A percentile compares a stretch with the other conserved stretches of the same genome.
Evolutionary conservation across 2,329 filamentous ascomycete species (phyloP).

Genomic region (Parafenestella ontariensis): DNA sequence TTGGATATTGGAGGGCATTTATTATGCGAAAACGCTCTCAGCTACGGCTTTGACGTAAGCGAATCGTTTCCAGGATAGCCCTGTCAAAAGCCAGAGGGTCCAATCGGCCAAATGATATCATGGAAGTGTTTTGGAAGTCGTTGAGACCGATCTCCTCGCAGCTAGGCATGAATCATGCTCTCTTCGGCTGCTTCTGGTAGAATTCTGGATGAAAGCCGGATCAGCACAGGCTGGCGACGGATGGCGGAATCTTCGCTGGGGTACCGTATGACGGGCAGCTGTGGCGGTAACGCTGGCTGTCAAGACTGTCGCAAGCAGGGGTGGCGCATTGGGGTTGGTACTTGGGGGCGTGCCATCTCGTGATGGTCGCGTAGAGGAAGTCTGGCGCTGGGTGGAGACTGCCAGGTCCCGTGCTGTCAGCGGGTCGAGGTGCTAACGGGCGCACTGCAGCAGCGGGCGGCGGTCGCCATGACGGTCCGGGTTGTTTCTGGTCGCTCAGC

Average conservation of each 20-base stretch:
- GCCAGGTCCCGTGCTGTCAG: slow-evolving; percentile 36
- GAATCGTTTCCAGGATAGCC: slow-evolving; percentile 34
- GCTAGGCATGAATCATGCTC: slow-evolving; percentile 36
- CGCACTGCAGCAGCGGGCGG: slow-evolving; percentile 29
- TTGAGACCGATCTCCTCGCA: slow-evolving; percentile 23
- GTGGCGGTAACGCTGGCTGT: slow-evolving; percentile 34
- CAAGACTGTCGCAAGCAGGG: slow-evolving; percentile 25
- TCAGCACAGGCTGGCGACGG: slow-evolving; percentile 35
- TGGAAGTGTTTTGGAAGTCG: slow-evolving; percentile 35
- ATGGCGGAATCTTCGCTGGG: slow-evolving; percentile 31
- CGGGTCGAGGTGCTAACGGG: slow-evolving; percentile 31
- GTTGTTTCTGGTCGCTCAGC: slow-evolving; percentile 38
- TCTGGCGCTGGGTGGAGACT: slow-evolving; percentile 25
- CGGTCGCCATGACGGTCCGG: slow-evolving; percentile 36
- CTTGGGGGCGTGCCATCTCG: slow-evolving; percentile 17
- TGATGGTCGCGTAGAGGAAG: slow-evolving; percentile 26
- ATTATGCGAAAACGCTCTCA: slow-evolving; percentile 32
- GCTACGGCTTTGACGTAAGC: slow-evolving; percentile 27
- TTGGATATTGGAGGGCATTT: slow-evolving; percentile 28
- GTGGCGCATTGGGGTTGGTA: slow-evolving; percentile 19
- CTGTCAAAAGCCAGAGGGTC: slow-evolving; percentile 12
- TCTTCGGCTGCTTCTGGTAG: slow-evolving; percentile 31
- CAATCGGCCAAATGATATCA: slow-evolving; percentile 13
- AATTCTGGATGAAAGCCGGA: slow-evolving; percentile 38
- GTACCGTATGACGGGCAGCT: slow-evolving; percentile 41